phyloP scores from a whole-genome alignment of 768 basidiomycete genomes.

The Asterophora lycoperdoides region DNA sequence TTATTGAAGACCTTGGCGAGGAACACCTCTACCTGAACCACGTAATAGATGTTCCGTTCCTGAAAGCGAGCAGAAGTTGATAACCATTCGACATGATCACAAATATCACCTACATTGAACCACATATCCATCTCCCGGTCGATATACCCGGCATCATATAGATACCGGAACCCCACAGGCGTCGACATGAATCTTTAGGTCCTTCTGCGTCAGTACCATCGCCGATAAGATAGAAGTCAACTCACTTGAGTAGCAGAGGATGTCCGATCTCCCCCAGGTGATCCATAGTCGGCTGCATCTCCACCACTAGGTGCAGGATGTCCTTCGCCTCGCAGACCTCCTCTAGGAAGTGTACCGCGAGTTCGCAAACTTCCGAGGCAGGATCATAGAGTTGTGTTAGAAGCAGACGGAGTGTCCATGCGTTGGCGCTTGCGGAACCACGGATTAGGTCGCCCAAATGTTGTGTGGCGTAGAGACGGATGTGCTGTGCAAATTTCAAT shows the following conservation, averaged over 20 bases:
- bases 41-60: conserved; percentile 93
- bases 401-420: conserved; percentile 88
- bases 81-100: background rate
- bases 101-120: conserved; percentile 69
- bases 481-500: conserved; percentile 49
- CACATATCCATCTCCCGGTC: conserved; percentile 94
- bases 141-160: conserved; percentile 90
- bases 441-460: conserved; percentile 82
- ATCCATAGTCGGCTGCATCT: conserved; percentile 92
- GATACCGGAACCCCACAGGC: conserved; percentile 85
- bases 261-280: conserved; percentile 93
- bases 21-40: conserved; percentile 91
- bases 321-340: conserved; percentile 85
- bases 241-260: conserved; percentile 80
- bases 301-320: conserved; percentile 84
- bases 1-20: conserved; percentile 73
- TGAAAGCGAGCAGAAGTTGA: conserved; percentile 26
- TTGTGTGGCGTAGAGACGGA: conserved; percentile 83
- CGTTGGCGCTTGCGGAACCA: conserved; percentile 55
- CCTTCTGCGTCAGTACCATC: background rate
- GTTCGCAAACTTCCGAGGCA: conserved; percentile 81
- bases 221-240: conserved; percentile 1
- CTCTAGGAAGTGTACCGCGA: conserved; percentile 85
- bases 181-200: conserved; percentile 85
- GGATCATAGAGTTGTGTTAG: conserved; percentile 97